phyloP scores from a whole-genome alignment of 495 filamentous ascomycete genomes.

The Halenospora varia region DNA sequence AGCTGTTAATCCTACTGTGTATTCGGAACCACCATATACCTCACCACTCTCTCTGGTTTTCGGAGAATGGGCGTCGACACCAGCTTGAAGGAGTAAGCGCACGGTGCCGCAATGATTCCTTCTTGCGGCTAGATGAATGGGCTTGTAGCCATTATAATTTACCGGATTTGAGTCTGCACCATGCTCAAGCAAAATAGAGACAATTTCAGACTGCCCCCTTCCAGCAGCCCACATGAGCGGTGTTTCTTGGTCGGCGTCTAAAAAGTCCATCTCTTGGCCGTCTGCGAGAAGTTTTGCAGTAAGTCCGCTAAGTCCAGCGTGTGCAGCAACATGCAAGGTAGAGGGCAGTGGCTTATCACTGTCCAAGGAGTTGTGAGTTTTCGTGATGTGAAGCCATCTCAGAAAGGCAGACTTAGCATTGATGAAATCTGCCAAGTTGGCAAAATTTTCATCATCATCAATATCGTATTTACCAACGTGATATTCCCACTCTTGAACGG shows the following conservation, averaged over 20 bases:
- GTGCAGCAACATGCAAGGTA: conserved; percentile 19
- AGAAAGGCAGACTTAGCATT: background rate
- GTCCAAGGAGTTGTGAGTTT: background rate
- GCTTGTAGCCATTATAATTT: conserved; percentile 17
- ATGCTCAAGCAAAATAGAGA: conserved; percentile 22
- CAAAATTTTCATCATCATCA: conserved; percentile 8
- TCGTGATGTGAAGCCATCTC: conserved; percentile 4
- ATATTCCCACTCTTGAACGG: conserved; percentile 22
- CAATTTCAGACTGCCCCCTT: conserved; percentile 21
- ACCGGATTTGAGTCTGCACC: conserved; percentile 24
- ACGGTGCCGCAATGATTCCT: conserved; percentile 18
- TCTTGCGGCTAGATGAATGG: conserved; percentile 22
- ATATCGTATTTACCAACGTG: conserved; percentile 20
- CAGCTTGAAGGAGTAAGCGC: conserved; percentile 22
- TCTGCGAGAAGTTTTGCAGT: conserved; percentile 6
- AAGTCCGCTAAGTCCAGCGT: conserved; percentile 10
- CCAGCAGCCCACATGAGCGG: conserved; percentile 26
- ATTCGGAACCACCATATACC: background rate
- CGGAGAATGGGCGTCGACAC: conserved; percentile 25
- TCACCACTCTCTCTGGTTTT: conserved; percentile 19
- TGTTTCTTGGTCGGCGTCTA: conserved; percentile 15
- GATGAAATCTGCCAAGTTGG: background rate
- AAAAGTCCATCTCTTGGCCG: conserved; percentile 1
- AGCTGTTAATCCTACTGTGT: conserved; percentile 10
- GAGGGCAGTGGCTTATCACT: conserved; percentile 22